Conservation (phyloP, 2,329 filamentous ascomycete genomes). For the Aspergillus carbonarius region DNA sequence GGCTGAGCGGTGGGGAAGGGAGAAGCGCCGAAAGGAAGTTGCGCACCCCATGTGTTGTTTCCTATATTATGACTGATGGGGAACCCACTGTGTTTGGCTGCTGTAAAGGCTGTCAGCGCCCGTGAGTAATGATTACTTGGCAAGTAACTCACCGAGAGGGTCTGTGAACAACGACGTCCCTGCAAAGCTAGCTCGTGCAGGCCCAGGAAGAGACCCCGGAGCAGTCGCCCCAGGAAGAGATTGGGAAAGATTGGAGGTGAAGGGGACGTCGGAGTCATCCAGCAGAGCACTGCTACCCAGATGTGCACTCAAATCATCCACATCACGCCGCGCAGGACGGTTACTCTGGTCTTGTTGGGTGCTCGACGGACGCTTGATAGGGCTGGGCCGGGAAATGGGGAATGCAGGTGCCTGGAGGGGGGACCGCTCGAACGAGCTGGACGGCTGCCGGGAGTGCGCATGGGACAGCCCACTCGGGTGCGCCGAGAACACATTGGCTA, state of each 20-base stretch:
- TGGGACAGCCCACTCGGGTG: slow-evolving; percentile 46
- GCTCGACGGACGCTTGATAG: slow-evolving; percentile 84
- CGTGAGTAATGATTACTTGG: not conserved
- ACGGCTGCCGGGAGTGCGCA: slow-evolving; percentile 73
- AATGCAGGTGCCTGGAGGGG: slow-evolving; percentile 63
- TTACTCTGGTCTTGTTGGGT: slow-evolving; percentile 54
- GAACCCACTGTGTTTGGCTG: slow-evolving; percentile 36
- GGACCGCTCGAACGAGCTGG: slow-evolving; percentile 59
- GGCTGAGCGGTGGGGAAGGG: slow-evolving; percentile 37
- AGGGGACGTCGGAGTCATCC: slow-evolving; percentile 69
- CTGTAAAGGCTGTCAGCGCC: slow-evolving; percentile 24
- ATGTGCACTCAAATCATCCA: slow-evolving; percentile 73
- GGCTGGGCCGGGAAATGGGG: slow-evolving; percentile 77
- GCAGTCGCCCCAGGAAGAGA: slow-evolving; percentile 53
- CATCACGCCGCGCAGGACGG: slow-evolving; percentile 51
- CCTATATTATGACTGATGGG: slow-evolving; percentile 31
- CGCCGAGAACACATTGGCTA: slow-evolving; percentile 32
- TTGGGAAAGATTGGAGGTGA: slow-evolving; percentile 50
- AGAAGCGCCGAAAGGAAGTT: slow-evolving; percentile 39
- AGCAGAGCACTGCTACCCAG: slow-evolving; percentile 88
- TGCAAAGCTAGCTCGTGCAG: slow-evolving; percentile 44
- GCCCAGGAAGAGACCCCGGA: slow-evolving; percentile 48
- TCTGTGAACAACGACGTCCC: slow-evolving; percentile 45
- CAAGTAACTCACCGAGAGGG: slow-evolving; percentile 29
- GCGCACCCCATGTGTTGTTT: slow-evolving; percentile 35